phyloP scores from a whole-genome alignment of 192 early-diverging fungal species.

The Backusella australiensis region DNA sequence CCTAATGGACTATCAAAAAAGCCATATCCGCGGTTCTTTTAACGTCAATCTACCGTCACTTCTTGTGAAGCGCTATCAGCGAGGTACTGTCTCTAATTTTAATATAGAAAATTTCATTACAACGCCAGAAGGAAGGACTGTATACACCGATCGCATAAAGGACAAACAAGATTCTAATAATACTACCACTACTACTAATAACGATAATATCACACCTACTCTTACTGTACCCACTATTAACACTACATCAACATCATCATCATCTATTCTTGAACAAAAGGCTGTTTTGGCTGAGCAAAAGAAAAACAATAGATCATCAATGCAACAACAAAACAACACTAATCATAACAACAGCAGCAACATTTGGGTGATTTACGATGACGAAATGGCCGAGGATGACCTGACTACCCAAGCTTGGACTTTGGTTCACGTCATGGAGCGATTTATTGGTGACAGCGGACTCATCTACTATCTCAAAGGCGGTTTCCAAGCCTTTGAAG shows the following conservation, averaged over 20 bases:
- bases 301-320: not conserved
- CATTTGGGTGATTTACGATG: slow-evolving; percentile 45
- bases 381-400: slow-evolving; percentile 42
- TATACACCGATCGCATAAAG: not conserved
- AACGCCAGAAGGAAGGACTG: slow-evolving; percentile 43
- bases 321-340: not conserved
- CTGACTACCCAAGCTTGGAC: slow-evolving; percentile 50
- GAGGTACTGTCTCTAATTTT: slow-evolving; percentile 50
- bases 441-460: slow-evolving; percentile 17
- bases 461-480: slow-evolving; percentile 44
- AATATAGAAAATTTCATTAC: slow-evolving; percentile 52
- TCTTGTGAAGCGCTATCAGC: slow-evolving; percentile 47
- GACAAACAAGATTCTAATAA: not conserved
- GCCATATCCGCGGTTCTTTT: slow-evolving; percentile 32
- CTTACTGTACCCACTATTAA: not conserved
- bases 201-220: not conserved
- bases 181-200: not conserved
- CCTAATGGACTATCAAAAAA: slow-evolving; percentile 20
- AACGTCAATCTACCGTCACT: slow-evolving; percentile 56
- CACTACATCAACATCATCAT: not conserved
- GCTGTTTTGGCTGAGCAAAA: slow-evolving; percentile 2
- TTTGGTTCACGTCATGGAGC: slow-evolving; percentile 43
- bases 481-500: slow-evolving; percentile 48
- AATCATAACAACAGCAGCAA: not conserved
- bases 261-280: slow-evolving; percentile 21